Percentiles rank a stretch among this genome's conserved stretches.
These are phyloP conservation scores for Prunus campanulata DNA, from an alignment of 306 rosid genomes.

Conservation along the genomic window DNA sequence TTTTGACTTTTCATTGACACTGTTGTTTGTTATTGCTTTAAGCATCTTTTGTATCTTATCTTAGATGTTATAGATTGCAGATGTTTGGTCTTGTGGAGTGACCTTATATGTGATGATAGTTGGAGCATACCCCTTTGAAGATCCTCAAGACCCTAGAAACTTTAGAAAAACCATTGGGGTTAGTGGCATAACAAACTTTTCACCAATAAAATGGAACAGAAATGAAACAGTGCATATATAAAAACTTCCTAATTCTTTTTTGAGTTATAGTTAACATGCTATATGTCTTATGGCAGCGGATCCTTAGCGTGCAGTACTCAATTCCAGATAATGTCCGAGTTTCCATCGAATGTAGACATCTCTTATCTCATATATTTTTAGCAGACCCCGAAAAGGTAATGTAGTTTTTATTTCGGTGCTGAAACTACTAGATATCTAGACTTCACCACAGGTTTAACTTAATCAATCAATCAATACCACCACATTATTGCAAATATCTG, in stretches of 20 bases:
- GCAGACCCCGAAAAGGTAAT: slow-evolving; percentile 71
- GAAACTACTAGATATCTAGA: background rate
- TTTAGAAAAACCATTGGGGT: slow-evolving; percentile 65
- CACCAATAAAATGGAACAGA: background rate
- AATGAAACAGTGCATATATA: background rate
- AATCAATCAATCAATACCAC: background rate
- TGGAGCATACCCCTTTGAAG: slow-evolving; percentile 91
- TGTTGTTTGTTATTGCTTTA: background rate
- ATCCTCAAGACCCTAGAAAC: slow-evolving; percentile 71
- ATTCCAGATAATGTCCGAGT: slow-evolving; percentile 59
- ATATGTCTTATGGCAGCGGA: slow-evolving; percentile 53
- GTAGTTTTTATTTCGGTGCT: background rate
- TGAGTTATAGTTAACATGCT: slow-evolving; percentile 18
- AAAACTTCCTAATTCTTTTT: slow-evolving; percentile 7
- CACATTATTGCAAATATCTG: background rate
- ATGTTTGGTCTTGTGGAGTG: slow-evolving; percentile 97
- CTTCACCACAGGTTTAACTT: background rate
- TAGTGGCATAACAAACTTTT: slow-evolving; percentile 26
- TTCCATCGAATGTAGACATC: slow-evolving; percentile 67
- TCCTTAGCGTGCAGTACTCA: slow-evolving; percentile 59
- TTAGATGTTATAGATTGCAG: slow-evolving; percentile 60
- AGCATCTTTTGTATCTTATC: background rate
- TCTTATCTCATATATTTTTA: slow-evolving; percentile 68
- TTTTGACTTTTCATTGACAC: slow-evolving; percentile 13
- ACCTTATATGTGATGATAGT: slow-evolving; percentile 81